Evolutionary conservation across 768 basidiomycete species (phyloP), one percentile per base, ranked within the genome.

Genomic region (Rhizopogon roseolus): DNA sequence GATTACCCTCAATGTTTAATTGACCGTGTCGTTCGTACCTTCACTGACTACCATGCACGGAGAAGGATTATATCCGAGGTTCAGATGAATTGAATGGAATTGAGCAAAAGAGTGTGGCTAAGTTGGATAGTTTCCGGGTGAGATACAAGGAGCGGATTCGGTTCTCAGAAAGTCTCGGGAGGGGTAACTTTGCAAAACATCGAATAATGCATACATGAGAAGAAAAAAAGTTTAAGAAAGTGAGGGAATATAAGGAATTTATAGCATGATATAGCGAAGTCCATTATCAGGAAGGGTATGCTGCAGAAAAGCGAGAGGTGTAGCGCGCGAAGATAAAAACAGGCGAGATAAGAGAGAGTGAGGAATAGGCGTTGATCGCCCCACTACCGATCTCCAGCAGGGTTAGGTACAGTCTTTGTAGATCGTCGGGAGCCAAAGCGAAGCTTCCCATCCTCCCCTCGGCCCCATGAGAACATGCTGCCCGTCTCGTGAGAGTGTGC

Each of bases 341-440:
- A 50, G 19, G 25, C 28, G 38, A 27, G 51, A 25, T 40, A 29
- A 48, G 59, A 50, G 27, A 48, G 59, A 50, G 36, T 28, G n/a
- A 41, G 36, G 19, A 19, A 17, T 42, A 19, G 14, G 45, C 19
- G 14, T 19, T 36, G 19, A 32, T 34, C 3, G 45, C 17, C 55
- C 42, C 39, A 51, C 63, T 56, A 69, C 54, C 66, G 65, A 28
- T 66, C 66, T 36, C 59, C 60, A 7, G 50, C 50, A 13, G 63
- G 58, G 25, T 66, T 69, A 38, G 54, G 59, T 53, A 67, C 68
- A 38, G 73, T 73, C 64, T 64, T 77, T 37, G 68, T 68, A n/a
- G 79, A 80, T 60, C 89, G 78, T 57, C 80, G 74, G 13, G 89
- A 85, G 41, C 89, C 90, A 69, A 92, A 92, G 54, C 88, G 80